Conservation (phyloP, 2,329 filamentous ascomycete genomes). For the Fusarium napiforme region DNA sequence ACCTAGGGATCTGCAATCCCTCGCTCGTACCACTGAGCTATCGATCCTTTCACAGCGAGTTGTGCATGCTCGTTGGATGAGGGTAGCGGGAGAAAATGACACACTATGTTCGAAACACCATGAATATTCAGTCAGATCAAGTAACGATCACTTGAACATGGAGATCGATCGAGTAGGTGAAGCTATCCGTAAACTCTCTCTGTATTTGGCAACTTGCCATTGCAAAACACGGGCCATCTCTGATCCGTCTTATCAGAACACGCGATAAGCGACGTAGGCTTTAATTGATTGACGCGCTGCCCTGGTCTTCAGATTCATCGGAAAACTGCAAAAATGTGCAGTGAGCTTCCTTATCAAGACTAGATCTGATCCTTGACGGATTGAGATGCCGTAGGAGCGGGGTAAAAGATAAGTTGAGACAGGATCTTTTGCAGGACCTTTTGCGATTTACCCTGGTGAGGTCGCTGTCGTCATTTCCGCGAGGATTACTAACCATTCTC, state of each 20-base stretch:
- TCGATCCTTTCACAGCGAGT: slow-evolving; percentile 20
- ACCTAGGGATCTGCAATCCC: slow-evolving; percentile 41
- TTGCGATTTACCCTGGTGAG: background rate
- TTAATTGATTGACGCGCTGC: background rate
- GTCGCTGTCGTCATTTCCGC: background rate
- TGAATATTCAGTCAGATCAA: no score
- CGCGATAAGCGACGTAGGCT: background rate
- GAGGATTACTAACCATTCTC: slow-evolving; percentile 1
- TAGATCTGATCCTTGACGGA: slow-evolving; percentile 1
- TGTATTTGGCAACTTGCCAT: accelerated
- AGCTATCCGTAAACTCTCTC: background rate
- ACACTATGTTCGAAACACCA: accelerated
- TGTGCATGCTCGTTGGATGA: background rate
- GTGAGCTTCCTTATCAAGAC: slow-evolving; percentile 17
- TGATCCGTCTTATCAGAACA: background rate
- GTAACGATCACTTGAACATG: background rate
- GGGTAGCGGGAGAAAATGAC: accelerated
- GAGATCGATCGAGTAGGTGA: background rate
- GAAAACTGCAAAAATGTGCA: background rate
- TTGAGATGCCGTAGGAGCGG: background rate
- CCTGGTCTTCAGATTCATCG: background rate
- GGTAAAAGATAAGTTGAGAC: background rate
- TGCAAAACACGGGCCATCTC: background rate
- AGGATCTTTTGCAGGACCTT: background rate
- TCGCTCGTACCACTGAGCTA: slow-evolving; percentile 41